A percentile compares a stretch with the other conserved stretches of the same genome.
These are phyloP conservation scores for Neotropicomus parvogracilis DNA, from an alignment of 1,284 basidiomycete species.

Conservation along the genomic window DNA sequence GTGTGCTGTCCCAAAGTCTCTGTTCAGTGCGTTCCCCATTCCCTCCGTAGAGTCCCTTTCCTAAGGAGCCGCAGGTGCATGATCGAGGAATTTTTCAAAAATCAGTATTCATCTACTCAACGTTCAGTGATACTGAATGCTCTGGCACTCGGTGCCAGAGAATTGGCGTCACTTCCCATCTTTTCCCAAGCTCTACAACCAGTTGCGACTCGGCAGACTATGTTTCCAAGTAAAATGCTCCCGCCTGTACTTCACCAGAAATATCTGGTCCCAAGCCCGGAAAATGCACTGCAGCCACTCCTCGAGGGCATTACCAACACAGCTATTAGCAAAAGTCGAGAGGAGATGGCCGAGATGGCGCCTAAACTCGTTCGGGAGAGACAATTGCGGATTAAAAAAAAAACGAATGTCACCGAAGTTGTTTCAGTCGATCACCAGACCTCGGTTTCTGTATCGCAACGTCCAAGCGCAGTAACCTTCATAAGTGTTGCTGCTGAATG, in stretches of 20 bases:
- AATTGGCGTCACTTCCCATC: constrained; percentile 71
- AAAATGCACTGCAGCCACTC: constrained; percentile 45
- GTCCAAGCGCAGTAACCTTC: constrained; percentile 45
- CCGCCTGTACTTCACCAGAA: constrained; percentile 67
- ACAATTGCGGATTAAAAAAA: constrained; percentile 62
- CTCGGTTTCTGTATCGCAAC: constrained; percentile 11
- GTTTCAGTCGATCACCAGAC: constrained; percentile 7
- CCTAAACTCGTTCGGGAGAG: constrained; percentile 69
- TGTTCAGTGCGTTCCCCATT: constrained; percentile 63
- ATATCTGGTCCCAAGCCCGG: constrained; percentile 49
- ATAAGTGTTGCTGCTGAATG: constrained; percentile 78
- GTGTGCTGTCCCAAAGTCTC: constrained; percentile 73
- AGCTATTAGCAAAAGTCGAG: constrained; percentile 55
- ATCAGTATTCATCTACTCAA: constrained; percentile 85
- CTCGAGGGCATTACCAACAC: constrained; percentile 56
- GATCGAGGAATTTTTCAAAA: constrained; percentile 91
- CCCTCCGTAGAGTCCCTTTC: neutral
- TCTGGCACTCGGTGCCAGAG: constrained; percentile 80
- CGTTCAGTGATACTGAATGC: constrained; percentile 83
- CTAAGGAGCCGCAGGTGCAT: constrained; percentile 52
- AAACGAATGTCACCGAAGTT: constrained; percentile 47
- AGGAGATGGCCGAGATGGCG: constrained; percentile 46
- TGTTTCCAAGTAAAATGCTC: constrained; percentile 78
- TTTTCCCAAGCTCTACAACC: constrained; percentile 39
- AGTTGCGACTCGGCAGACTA: constrained; percentile 36